Conservation (phyloP, 176 grass and related monocot genomes). For the Hordeum marinum region DNA sequence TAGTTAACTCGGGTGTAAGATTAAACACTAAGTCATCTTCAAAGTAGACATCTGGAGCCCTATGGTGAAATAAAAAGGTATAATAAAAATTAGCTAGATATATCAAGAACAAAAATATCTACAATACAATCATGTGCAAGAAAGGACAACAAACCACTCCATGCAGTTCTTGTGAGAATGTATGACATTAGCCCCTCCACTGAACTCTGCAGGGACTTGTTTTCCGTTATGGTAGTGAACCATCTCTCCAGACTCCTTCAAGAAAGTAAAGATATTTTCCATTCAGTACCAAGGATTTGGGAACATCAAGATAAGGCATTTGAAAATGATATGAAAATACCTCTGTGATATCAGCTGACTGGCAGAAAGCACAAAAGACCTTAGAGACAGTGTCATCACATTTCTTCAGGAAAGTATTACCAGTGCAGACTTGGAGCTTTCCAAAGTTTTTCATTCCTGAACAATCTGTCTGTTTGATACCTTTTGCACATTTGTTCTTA, state of each 20-base stretch:
- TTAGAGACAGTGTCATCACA: conserved; percentile 33
- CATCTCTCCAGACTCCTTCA: conserved; percentile 84
- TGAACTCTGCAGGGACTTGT: conserved; percentile 49
- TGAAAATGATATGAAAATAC: conserved; percentile 30
- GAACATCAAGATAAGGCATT: neutral
- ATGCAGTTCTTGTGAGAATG: conserved; percentile 87
- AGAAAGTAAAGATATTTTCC: neutral
- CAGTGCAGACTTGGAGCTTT: conserved; percentile 8
- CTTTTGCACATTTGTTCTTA: conserved; percentile 1
- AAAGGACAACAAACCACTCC: conserved; percentile 60
- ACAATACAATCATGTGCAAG: neutral
- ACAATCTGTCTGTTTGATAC: neutral
- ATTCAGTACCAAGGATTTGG: neutral
- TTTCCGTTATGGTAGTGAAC: conserved; percentile 70
- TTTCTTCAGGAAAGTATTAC: conserved; percentile 48
- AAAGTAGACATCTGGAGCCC: conserved; percentile 97
- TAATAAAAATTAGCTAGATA: conserved; percentile 1
- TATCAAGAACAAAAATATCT: neutral
- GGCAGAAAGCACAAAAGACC: conserved; percentile 81
- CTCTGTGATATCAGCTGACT: conserved; percentile 60
- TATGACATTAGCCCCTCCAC: conserved; percentile 46
- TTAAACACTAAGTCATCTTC: conserved; percentile 72
- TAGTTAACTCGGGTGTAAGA: conserved; percentile 62
- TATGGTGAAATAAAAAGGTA: conserved; percentile 19
- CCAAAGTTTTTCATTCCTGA: conserved; percentile 7